These are phyloP conservation scores for Colletotrichum sp. DNA, from an alignment of 2,329 filamentous ascomycete genomes.

Conservation along the genomic window DNA sequence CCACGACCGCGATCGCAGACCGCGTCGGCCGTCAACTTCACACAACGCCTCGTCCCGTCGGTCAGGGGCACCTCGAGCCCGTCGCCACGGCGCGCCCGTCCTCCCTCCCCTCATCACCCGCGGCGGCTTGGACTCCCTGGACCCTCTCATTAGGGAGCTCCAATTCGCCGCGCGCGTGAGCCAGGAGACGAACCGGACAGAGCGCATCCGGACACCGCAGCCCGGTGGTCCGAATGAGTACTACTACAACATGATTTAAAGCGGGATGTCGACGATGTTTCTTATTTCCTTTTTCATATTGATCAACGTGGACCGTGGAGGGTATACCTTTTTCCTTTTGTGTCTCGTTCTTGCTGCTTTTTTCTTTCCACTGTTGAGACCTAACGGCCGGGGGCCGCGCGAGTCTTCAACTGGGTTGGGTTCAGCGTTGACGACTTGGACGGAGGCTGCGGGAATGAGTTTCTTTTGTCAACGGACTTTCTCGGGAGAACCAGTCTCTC, in stretches of 20 bases:
- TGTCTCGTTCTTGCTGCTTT: neutral
- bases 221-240: neutral
- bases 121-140: slow-evolving; percentile 42
- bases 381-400: neutral
- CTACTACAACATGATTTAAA: slow-evolving; percentile 11
- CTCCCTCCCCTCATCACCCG: neutral
- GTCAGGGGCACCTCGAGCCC: neutral
- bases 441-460: neutral
- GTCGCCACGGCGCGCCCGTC: neutral
- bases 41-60: neutral
- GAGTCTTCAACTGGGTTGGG: neutral
- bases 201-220: neutral
- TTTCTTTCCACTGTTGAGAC: neutral
- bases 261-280: neutral
- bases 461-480: neutral
- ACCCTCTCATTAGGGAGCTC: slow-evolving; percentile 51
- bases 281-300: neutral
- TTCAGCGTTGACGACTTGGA: neutral
- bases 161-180: slow-evolving; percentile 19
- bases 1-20: neutral
- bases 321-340: neutral
- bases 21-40: neutral
- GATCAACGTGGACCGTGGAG: neutral
- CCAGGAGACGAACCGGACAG: slow-evolving; percentile 9
- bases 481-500: neutral